phyloP scores from a whole-genome alignment of 257 asterid species.

The Solanum clarkiae region DNA sequence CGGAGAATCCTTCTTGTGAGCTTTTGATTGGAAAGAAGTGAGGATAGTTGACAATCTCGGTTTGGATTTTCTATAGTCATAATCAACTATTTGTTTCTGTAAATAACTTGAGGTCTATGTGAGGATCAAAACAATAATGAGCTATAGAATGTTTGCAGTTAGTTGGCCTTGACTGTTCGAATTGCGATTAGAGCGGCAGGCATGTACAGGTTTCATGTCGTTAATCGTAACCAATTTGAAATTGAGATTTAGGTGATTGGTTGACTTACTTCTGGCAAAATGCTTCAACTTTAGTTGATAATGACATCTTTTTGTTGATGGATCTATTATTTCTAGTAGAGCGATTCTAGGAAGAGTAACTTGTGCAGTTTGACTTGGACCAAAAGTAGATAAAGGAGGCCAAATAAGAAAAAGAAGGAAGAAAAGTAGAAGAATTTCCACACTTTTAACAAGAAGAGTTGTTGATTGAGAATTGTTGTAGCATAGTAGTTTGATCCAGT shows the following conservation, averaged over 20 bases:
- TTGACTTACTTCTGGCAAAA: neutral
- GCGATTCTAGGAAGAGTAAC: neutral
- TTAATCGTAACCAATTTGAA: neutral
- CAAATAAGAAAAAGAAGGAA: neutral
- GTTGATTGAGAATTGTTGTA: neutral
- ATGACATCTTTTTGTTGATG: neutral
- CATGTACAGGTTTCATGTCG: neutral
- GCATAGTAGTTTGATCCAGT: neutral
- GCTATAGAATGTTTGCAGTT: neutral
- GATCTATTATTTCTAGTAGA: neutral
- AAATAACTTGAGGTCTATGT: neutral
- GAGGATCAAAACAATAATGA: neutral
- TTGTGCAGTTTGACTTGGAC: neutral
- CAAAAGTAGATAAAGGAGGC: neutral
- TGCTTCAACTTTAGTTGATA: neutral
- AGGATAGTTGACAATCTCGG: neutral
- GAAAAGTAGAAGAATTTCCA: neutral
- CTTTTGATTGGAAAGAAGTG: neutral
- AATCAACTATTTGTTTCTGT: neutral
- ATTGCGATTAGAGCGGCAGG: neutral
- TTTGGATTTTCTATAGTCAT: neutral
- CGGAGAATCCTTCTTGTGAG: neutral
- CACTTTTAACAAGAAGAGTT: neutral
- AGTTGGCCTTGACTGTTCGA: neutral
- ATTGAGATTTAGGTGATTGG: neutral